Percentiles rank a stretch among this genome's conserved stretches.
phyloP scores from a whole-genome alignment of 2,329 filamentous ascomycete species.

The Trichoderma lentiforme region DNA sequence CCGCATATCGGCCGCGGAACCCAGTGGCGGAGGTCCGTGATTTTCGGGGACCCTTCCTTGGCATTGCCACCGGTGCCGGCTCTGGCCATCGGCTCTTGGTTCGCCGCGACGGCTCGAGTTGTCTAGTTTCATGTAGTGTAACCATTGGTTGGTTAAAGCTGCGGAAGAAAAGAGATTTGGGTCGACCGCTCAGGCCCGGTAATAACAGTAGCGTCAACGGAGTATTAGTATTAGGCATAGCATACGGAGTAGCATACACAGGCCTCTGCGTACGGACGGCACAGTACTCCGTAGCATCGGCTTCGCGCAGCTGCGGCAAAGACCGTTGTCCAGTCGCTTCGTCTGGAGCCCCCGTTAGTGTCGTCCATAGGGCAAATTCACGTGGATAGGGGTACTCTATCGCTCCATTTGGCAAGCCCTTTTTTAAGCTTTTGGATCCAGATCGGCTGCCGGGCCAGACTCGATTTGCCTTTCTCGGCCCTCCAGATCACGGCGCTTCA shows the following conservation, averaged over 20 bases:
- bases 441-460: slow-evolving; percentile 9
- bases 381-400: slow-evolving; percentile 2
- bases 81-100: background rate
- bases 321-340: background rate
- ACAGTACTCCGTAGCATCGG: background rate
- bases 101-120: background rate
- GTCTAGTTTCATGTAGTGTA: background rate
- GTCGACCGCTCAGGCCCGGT: background rate
- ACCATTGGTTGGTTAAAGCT: background rate
- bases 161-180: background rate
- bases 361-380: slow-evolving; percentile 3
- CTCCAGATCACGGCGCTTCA: background rate
- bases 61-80: slow-evolving; percentile 1
- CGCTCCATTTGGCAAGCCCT: slow-evolving; percentile 1
- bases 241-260: no score
- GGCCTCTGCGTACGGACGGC: background rate
- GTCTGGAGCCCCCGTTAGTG: slow-evolving; percentile 14
- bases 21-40: background rate
- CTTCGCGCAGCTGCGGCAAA: background rate
- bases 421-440: slow-evolving; percentile 17
- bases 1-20: background rate
- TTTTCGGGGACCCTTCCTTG: background rate
- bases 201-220: no score
- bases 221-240: no score
- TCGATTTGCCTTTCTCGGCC: slow-evolving; percentile 8